Evolutionary conservation across 306 rosid species (phyloP).

Genomic region (Cicer chorassanicum): DNA sequence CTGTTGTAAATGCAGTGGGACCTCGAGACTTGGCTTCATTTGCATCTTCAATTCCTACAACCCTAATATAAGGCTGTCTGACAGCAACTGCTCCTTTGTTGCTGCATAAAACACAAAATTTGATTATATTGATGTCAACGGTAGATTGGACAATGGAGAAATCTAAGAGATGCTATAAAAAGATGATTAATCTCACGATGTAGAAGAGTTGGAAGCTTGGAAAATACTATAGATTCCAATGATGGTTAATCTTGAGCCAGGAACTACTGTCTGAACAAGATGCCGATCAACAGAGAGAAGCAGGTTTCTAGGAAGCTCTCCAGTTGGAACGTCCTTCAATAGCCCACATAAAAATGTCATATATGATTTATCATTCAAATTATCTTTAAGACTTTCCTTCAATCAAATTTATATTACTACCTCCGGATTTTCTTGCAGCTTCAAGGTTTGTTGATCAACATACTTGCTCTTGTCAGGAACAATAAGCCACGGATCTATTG

Average conservation of each 20-base stretch:
- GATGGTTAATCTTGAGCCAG: conserved; percentile 94
- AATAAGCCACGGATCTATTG: conserved; percentile 94
- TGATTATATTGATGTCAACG: conserved; percentile 17
- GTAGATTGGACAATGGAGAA: not conserved
- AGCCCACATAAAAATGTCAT: conserved; percentile 37
- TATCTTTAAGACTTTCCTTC: not conserved
- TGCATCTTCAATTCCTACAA: conserved; percentile 89
- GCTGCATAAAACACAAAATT: conserved; percentile 54
- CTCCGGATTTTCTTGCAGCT: conserved; percentile 97
- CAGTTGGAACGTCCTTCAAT: conserved; percentile 94
- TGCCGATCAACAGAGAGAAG: conserved; percentile 97
- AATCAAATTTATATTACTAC: conserved; percentile 45
- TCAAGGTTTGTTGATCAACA: conserved; percentile 95
- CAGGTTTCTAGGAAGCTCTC: conserved; percentile 97
- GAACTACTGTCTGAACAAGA: conserved; percentile 93
- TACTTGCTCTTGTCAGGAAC: conserved; percentile 94
- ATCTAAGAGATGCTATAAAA: conserved; percentile 22
- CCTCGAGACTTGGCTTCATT: conserved; percentile 79
- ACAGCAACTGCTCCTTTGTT: conserved; percentile 96
- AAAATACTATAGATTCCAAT: conserved; percentile 92
- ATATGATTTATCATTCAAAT: conserved; percentile 20
- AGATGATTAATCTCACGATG: conserved; percentile 62
- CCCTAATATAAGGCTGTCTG: conserved; percentile 94
- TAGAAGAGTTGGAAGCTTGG: conserved; percentile 81
- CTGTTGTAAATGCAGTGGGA: conserved; percentile 66